phyloP scores from a whole-genome alignment of 2,329 filamentous ascomycete species.

The Penicillium occitanis region DNA sequence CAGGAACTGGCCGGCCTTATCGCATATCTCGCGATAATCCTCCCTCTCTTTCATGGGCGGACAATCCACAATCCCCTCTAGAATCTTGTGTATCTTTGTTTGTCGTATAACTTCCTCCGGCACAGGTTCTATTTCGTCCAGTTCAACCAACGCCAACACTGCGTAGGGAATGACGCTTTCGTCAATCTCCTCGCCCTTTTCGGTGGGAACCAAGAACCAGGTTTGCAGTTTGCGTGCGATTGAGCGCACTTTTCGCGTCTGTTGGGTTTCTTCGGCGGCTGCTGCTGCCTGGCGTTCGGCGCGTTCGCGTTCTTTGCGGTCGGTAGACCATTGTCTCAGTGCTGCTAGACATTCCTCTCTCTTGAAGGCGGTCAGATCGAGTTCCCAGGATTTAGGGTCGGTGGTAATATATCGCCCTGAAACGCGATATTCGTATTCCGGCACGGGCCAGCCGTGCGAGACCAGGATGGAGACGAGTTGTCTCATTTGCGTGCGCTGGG shows the following conservation, averaged over 20 bases:
- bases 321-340: not conserved
- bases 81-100: not conserved
- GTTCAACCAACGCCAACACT: not conserved
- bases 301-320: not conserved
- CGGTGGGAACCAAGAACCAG: not conserved
- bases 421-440: slow-evolving; percentile 5
- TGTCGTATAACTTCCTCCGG: not conserved
- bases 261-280: not conserved
- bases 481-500: not conserved
- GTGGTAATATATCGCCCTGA: slow-evolving; percentile 5
- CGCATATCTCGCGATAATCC: not conserved
- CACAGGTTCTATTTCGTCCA: not conserved
- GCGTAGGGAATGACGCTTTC: not conserved
- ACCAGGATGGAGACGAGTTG: slow-evolving; percentile 11
- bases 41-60: not conserved
- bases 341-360: slow-evolving; percentile 10
- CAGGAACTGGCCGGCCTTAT: not conserved
- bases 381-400: not conserved
- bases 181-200: not conserved
- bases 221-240: not conserved
- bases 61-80: not conserved
- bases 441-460: slow-evolving; percentile 17
- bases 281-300: not conserved
- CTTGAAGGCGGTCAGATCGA: slow-evolving; percentile 8
- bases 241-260: not conserved